Conservation (phyloP, 371 early-diverging fungal species). For the Mortierella sp. region DNA sequence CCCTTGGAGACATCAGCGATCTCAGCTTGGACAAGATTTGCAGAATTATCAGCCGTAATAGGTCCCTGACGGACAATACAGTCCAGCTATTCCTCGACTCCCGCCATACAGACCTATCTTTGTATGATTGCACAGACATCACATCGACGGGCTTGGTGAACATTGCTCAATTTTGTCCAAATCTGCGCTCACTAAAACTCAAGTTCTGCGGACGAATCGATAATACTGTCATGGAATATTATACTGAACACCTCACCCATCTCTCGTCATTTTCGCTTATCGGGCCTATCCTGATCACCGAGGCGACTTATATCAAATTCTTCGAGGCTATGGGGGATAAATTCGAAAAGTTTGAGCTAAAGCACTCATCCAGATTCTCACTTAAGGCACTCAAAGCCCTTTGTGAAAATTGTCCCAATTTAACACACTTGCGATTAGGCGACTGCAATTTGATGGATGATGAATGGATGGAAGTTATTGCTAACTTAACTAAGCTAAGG, state of each 20-base stretch:
- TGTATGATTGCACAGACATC: conserved; percentile 89
- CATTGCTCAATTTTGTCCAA: conserved; percentile 76
- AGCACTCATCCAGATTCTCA: conserved; percentile 74
- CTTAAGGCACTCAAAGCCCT: conserved; percentile 65
- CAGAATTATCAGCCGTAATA: conserved; percentile 83
- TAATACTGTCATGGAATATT: conserved; percentile 64
- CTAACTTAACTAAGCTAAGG: conserved; percentile 56
- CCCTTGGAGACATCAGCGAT: conserved; percentile 82
- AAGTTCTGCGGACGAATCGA: conserved; percentile 84
- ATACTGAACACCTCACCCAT: conserved; percentile 60
- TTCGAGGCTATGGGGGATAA: conserved; percentile 64
- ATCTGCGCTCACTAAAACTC: conserved; percentile 69
- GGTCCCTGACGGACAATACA: conserved; percentile 74
- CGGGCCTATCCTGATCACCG: conserved; percentile 81
- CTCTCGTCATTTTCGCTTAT: conserved; percentile 73
- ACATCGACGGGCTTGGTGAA: conserved; percentile 64
- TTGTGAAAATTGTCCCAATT: conserved; percentile 63
- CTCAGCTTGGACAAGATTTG: conserved; percentile 78
- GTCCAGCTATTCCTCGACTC: conserved; percentile 82
- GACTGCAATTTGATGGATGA: conserved; percentile 68
- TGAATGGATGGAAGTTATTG: conserved; percentile 62
- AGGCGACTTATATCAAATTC: conserved; percentile 70
- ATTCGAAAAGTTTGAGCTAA: conserved; percentile 70
- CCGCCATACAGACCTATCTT: conserved; percentile 61
- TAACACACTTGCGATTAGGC: conserved; percentile 70